These are phyloP conservation scores for Centaurea solstitialis DNA, from an alignment of 129 eudicot genomes.

Conservation along the genomic window DNA sequence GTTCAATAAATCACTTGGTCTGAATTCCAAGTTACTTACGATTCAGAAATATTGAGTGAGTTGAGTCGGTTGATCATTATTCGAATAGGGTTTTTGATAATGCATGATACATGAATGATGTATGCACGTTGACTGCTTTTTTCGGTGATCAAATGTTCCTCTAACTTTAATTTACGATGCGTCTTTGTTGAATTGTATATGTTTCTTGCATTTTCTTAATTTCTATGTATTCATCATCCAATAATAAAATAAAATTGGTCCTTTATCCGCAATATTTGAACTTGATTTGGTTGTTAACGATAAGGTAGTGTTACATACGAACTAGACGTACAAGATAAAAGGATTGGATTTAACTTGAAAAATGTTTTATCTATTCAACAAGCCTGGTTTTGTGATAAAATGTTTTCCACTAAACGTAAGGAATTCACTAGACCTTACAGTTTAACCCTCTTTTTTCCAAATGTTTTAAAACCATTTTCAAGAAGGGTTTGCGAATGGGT, in stretches of 20 bases:
- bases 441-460: no score
- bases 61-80: background rate
- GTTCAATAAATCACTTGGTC: constrained; percentile 56
- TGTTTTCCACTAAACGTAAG: no score
- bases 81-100: background rate
- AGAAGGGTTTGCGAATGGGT: no score
- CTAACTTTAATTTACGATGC: background rate
- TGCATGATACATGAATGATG: background rate
- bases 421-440: no score
- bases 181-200: background rate
- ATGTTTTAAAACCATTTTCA: no score
- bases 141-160: background rate
- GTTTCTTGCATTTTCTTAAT: background rate
- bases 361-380: no score
- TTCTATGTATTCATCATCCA: background rate
- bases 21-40: constrained; percentile 41
- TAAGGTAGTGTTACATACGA: no score
- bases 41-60: background rate
- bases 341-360: no score
- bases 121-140: background rate
- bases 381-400: no score
- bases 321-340: no score
- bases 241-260: background rate
- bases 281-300: no score
- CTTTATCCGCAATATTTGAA: no score